Base-by-base conservation (phyloP, 2,329 filamentous ascomycete species). In the Scopulariopsis brevicaulis region DNA sequence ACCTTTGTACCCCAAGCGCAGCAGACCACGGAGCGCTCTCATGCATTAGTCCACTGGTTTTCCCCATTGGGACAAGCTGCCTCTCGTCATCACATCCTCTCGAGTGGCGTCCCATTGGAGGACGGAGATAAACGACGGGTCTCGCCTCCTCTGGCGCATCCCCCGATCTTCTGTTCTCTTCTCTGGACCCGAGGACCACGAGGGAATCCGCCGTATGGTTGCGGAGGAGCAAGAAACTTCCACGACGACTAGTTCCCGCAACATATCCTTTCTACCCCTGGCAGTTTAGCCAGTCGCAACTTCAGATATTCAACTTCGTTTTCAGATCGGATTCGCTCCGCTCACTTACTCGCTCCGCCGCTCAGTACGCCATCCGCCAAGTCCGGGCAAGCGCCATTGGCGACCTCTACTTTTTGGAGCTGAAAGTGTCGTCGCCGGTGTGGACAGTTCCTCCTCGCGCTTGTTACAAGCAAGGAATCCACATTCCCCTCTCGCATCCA, bases 71-170 rank as follows among this genome's bases (percentile, higher is more conserved):
- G 55, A 56, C 43, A 37, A 35, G 55, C 40, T 51, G 25, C 55
- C 50, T 25, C 34, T 34, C 32, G 55, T 43, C 55, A 57, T 57
- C 55, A 57, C 55, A 40, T 53, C 32, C 37, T 25, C 40, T 48
- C 34, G 46, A 52, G 28, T 52, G 55, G 50, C 46, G 55, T 43
- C 46, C 55, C 55, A 52, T 52, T 52, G 46, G 48, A 37, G 48
- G 55, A 56, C 50, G 43, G 55, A 57, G 55, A 57, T 57, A 57
- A 57, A 57, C 55, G 46, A 53, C 46, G 20, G 28, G 35, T 51
- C 50, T 57, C 48, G 50, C 55, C 25, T 57, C 48, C 37, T 28
- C 48, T 24, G 46, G 32, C 55, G 18, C 24, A 46, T 34, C 20
- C 50, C 34, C 50, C 34, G 55, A 51, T 43, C 55, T 46, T 57